Evolutionary conservation across 139 green algal species (phyloP), one percentile per base, ranked within the genome.

Genomic region (Chlorella sorokiniana): DNA sequence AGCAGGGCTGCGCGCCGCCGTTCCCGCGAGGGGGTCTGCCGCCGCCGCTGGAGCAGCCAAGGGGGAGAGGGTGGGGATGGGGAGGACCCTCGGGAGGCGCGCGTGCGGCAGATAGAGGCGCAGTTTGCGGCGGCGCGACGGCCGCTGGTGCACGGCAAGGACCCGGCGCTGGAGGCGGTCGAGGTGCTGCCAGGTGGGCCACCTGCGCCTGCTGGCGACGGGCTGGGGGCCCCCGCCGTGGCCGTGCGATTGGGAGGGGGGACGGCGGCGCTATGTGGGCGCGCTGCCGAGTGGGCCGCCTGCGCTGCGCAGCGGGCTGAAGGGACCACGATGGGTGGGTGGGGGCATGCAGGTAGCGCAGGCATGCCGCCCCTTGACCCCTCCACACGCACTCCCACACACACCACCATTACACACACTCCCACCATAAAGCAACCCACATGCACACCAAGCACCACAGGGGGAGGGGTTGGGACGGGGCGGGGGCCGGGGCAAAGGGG

Each of bases 61-160:
- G 62, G 10, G 20, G 74, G 76, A 4, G 74, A 44, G 0, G 79
- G 38, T 6, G 78, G 72, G 62, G 45, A 69, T 48, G 35, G 69
- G 29, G 79, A 56, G 18, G 79, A 79, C 27, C 45, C 18, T 35
- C 38, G 29, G 27, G 85, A 84, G 68, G 70, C 45, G 35, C 45
- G 65, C 25, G 2, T 81, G 16, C 41, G 48, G 33, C 62, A 83
- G 64, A 88, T 92, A n/a, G 86, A 93, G 84, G 83, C 82, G 48
- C 9, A 68, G 52, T 96, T 96, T 86, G 86, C 87, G 35, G 89
- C 90, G 14, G 91, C 90, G 11, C 59, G 83, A 42, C 44, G 22
- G 9, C 59, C 73, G 51, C 91, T 89, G 16, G 78, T 92, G 63
- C 92, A 96, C 83, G 48, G n/a, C 31, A 90, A 62, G 33, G 91